Percentiles rank a stretch among this genome's conserved stretches.
Evolutionary conservation across 345 rosid genomes (phyloP).

Genomic region (Hevea brasiliensis): DNA sequence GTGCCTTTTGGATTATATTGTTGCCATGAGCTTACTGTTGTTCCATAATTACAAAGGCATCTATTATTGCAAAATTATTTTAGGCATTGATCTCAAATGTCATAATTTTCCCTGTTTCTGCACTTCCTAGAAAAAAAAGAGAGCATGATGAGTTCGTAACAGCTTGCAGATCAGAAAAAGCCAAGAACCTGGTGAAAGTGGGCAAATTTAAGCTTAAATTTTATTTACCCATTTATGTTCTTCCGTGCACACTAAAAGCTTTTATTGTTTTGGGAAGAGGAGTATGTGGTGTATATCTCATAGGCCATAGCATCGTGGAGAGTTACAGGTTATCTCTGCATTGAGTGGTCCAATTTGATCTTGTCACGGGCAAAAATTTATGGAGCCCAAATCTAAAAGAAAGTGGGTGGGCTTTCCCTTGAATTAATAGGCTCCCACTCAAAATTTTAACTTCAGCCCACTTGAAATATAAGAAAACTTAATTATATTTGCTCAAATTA

Average conservation of each 20-base stretch:
- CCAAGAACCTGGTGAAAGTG: not conserved
- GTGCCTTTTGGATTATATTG: not conserved
- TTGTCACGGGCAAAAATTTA: not conserved
- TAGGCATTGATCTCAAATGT: not conserved
- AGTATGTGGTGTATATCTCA: no score
- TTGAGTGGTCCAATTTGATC: not conserved
- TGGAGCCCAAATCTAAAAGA: not conserved
- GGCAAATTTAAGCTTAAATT: no score
- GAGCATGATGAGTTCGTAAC: not conserved
- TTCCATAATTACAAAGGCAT: conserved; percentile 8
- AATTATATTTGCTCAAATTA: no score
- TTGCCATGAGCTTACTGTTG: not conserved
- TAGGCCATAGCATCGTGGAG: no score
- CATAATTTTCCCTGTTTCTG: not conserved
- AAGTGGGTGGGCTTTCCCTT: not conserved
- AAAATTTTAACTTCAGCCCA: no score
- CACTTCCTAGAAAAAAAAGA: not conserved
- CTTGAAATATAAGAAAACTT: no score
- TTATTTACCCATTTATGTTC: no score
- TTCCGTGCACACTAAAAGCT: no score
- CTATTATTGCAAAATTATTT: not conserved
- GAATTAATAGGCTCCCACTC: no score
- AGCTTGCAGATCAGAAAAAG: not conserved
- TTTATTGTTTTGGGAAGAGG: no score
- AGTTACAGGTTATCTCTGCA: not conserved